Percentiles rank a stretch among this genome's conserved stretches.
Conservation (phyloP, 2,329 filamentous ascomycete species). For the Ophiostoma sp. region DNA sequence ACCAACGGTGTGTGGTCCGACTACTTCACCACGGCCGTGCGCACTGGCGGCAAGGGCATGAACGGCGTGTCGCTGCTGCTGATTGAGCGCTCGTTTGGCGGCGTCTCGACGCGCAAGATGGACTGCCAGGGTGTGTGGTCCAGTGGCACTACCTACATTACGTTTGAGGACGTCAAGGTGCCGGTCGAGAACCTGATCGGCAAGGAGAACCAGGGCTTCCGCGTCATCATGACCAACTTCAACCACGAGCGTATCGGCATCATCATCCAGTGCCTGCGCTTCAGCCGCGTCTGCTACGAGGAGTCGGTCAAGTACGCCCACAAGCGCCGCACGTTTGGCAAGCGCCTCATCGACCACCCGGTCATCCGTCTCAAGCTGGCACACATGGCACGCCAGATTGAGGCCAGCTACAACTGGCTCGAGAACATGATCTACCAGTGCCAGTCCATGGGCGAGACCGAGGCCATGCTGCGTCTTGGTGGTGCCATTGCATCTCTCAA, state of each 20-base stretch:
- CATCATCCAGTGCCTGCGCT: constrained; percentile 93
- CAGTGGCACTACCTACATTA: constrained; percentile 92
- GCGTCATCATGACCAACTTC: constrained; percentile 98
- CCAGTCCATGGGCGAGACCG: constrained; percentile 84
- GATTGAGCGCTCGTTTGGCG: constrained; percentile 78
- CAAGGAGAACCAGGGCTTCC: constrained; percentile 97
- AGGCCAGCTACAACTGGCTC: constrained; percentile 94
- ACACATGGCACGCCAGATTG: constrained; percentile 96
- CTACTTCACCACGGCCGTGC: constrained; percentile 95
- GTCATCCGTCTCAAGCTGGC: constrained; percentile 97
- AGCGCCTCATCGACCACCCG: constrained; percentile 92
- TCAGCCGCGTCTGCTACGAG: constrained; percentile 94
- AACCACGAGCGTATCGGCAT: constrained; percentile 99
- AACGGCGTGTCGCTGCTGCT: constrained; percentile 85
- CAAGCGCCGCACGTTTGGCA: constrained; percentile 95
- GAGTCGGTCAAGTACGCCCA: constrained; percentile 94
- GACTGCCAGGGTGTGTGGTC: constrained; percentile 98
- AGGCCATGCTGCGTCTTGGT: constrained; percentile 93
- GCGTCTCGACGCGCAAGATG: constrained; percentile 91
- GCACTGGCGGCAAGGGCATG: constrained; percentile 85
- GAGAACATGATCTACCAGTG: constrained; percentile 94
- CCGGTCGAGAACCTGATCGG: constrained; percentile 98
- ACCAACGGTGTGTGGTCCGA: constrained; percentile 96
- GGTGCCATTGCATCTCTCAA: constrained; percentile 92
- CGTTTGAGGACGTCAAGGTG: constrained; percentile 98